phyloP scores from a whole-genome alignment of 2,329 filamentous ascomycete genomes.

The Fusarium ramigenum region DNA sequence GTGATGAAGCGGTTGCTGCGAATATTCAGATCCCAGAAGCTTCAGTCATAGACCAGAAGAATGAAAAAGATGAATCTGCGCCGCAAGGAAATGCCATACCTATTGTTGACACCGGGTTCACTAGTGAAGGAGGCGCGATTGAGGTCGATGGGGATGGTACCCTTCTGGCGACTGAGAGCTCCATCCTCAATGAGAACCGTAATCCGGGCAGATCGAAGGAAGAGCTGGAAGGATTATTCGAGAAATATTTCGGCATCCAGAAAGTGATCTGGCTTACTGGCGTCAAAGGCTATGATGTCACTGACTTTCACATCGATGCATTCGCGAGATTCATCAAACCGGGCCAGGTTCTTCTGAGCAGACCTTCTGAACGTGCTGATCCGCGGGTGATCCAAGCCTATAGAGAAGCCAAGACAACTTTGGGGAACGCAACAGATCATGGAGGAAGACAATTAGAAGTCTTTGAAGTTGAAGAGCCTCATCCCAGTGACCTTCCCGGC shows the following conservation, averaged over 20 bases:
- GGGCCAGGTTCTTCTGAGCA: slow-evolving; percentile 38
- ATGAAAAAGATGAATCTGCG: background rate
- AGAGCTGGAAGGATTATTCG: slow-evolving; percentile 38
- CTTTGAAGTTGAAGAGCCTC: slow-evolving; percentile 40
- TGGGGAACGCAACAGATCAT: slow-evolving; percentile 30
- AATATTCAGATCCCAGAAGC: background rate
- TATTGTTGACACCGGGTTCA: slow-evolving; percentile 13
- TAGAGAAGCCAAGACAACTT: slow-evolving; percentile 31
- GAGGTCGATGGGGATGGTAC: slow-evolving; percentile 45
- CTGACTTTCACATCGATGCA: slow-evolving; percentile 45
- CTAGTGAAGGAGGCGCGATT: slow-evolving; percentile 40
- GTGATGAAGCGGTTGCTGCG: slow-evolving; percentile 21
- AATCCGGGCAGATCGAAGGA: slow-evolving; percentile 34
- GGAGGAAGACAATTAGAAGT: slow-evolving; percentile 35
- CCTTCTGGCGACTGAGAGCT: slow-evolving; percentile 43
- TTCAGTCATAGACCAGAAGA: background rate
- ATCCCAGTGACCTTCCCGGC: background rate
- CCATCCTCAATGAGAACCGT: slow-evolving; percentile 44
- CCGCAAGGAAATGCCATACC: background rate
- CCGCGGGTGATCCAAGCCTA: slow-evolving; percentile 32
- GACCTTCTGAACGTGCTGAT: slow-evolving; percentile 10
- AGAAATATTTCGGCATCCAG: slow-evolving; percentile 31
- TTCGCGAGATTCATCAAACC: slow-evolving; percentile 40
- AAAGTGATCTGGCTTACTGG: slow-evolving; percentile 46
- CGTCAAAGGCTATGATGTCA: slow-evolving; percentile 33